Conservation (phyloP, 2,329 filamentous ascomycete genomes). For the Colletotrichum eleusines region DNA sequence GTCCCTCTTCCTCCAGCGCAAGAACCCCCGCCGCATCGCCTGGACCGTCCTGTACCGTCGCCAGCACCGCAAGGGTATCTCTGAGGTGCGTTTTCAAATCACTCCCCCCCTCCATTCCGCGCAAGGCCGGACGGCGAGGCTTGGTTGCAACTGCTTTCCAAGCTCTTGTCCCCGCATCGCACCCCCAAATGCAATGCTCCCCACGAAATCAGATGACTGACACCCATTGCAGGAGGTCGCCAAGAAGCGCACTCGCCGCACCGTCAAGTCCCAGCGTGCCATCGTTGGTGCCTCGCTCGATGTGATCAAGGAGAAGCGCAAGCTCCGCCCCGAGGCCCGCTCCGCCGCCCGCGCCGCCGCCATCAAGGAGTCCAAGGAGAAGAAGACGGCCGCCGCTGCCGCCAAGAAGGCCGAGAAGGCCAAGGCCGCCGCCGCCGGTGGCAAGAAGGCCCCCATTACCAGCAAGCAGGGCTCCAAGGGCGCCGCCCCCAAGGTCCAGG, state of each 20-base stretch:
- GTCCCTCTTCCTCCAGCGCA: constrained; percentile 99
- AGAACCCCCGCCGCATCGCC: constrained; percentile 99
- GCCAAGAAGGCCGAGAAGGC: constrained; percentile 99
- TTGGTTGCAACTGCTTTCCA: not conserved
- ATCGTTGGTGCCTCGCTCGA: constrained; percentile 99
- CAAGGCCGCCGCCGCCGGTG: constrained; percentile 85
- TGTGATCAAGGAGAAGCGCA: constrained; percentile 99
- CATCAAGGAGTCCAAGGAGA: constrained; percentile 98
- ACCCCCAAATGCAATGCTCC: too few relatives aligned
- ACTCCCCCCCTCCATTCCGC: not conserved
- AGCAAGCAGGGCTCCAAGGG: constrained; percentile 99
- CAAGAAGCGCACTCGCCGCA: constrained; percentile 99
- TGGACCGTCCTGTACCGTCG: constrained; percentile 99
- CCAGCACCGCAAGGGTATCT: constrained; percentile 99
- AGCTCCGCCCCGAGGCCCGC: constrained; percentile 94
- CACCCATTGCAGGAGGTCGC: constrained; percentile 85
- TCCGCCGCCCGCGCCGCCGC: constrained; percentile 88
- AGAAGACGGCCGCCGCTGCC: constrained; percentile 88
- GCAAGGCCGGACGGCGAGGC: not conserved
- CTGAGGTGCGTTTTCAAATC: constrained; percentile 83
- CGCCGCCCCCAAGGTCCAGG: constrained; percentile 84
- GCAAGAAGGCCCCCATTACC: constrained; percentile 82
- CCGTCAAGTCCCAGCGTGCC: constrained; percentile 98
- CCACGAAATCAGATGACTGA: constrained; percentile 50
- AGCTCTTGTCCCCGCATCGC: not conserved